A percentile compares a stretch with the other conserved stretches of the same genome.
phyloP scores from a whole-genome alignment of 2,329 filamentous ascomycete genomes.

The Triangularia setosa region DNA sequence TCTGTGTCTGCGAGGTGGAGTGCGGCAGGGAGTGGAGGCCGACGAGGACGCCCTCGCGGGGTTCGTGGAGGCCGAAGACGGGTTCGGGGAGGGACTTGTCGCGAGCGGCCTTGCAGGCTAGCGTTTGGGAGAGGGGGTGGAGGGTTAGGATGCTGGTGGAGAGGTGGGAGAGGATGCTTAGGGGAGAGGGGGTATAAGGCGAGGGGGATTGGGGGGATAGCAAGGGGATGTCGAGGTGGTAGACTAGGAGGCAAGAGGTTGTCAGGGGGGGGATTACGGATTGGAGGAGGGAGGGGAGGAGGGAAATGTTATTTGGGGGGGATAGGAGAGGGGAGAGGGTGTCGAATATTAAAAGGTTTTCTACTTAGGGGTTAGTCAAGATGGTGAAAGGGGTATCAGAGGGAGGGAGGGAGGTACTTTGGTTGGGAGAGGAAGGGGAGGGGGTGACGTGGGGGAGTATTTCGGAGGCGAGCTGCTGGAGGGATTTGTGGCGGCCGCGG shows the following conservation, averaged over 20 bases:
- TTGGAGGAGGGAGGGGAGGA: constrained; percentile 66
- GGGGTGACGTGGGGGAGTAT: constrained; percentile 51
- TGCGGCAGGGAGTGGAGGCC: constrained; percentile 56
- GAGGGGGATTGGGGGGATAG: constrained; percentile 36
- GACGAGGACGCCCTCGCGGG: constrained; percentile 72
- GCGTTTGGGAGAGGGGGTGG: constrained; percentile 68
- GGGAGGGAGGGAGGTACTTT: constrained; percentile 2
- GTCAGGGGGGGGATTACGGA: constrained; percentile 57
- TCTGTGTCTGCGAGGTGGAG: constrained; percentile 27
- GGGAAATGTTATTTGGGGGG: constrained; percentile 49
- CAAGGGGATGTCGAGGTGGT: constrained; percentile 73
- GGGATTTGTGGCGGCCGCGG: constrained; percentile 55
- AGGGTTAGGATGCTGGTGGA: constrained; percentile 81
- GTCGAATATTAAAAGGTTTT: constrained; percentile 74
- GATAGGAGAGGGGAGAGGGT: constrained; percentile 65
- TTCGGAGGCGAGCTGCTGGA: constrained; percentile 55
- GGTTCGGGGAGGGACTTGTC: constrained; percentile 74
- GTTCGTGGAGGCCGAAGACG: constrained; percentile 70
- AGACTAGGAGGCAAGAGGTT: constrained; percentile 71
- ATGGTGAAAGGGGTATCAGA: background rate
- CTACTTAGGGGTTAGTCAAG: constrained; percentile 39
- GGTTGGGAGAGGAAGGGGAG: background rate
- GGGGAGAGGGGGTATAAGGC: constrained; percentile 60
- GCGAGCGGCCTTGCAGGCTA: constrained; percentile 69
- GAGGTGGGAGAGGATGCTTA: constrained; percentile 73